Percentiles rank a stretch among this genome's conserved stretches.
phyloP scores from a whole-genome alignment of 2,329 filamentous ascomycete genomes.

The Diaporthe vaccinii region DNA sequence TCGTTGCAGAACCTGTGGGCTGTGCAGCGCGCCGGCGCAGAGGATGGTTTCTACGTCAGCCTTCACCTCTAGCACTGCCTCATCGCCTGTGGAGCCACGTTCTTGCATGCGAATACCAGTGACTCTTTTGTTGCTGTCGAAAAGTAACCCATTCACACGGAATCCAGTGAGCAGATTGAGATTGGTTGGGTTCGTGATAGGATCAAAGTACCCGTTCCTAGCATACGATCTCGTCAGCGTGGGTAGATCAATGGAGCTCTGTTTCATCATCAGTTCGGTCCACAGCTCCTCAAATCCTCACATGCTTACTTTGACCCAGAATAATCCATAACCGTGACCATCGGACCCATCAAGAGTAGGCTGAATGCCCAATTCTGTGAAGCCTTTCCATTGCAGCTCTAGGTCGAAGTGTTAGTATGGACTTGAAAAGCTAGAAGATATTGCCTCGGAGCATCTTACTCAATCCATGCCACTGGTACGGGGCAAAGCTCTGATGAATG shows the following conservation, averaged over 20 bases:
- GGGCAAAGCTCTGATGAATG: slow-evolving; percentile 1
- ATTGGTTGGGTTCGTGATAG: background rate
- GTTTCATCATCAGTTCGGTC: background rate
- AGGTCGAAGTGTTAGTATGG: background rate
- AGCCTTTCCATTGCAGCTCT: background rate
- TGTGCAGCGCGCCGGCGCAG: background rate
- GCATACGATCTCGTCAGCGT: background rate
- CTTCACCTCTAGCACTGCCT: background rate
- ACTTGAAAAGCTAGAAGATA: background rate
- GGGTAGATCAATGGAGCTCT: background rate
- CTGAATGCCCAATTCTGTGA: background rate
- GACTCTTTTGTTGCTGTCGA: background rate
- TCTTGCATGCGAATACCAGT: background rate
- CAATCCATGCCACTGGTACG: background rate
- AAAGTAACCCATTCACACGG: background rate
- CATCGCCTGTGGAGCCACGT: background rate
- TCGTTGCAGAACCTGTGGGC: background rate
- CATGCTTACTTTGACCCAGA: background rate
- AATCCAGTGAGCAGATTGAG: background rate
- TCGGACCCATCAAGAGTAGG: background rate
- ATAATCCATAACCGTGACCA: background rate
- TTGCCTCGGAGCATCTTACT: background rate
- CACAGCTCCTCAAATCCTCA: background rate
- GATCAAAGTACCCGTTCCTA: background rate
- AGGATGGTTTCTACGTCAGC: background rate